phyloP scores from a whole-genome alignment of 345 rosid genomes.

The Trapa bicornis region DNA sequence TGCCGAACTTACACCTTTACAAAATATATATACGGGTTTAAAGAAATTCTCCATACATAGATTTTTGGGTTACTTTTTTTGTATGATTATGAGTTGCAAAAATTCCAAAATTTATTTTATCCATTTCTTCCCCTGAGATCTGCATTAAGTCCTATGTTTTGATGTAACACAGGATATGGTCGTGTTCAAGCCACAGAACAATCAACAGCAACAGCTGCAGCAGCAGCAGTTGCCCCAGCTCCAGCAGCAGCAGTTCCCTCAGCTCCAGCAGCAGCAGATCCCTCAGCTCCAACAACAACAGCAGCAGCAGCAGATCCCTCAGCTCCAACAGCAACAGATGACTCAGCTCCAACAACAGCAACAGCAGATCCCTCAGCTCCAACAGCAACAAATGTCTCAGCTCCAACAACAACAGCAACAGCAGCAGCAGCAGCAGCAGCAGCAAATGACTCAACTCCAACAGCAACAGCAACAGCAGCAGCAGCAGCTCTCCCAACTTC shows the following conservation, averaged over 20 bases:
- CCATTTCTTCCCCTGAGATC: not conserved
- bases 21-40: not conserved
- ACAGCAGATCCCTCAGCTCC: slow-evolving; percentile 16
- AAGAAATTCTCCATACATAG: not conserved
- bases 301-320: no score
- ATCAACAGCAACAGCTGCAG: slow-evolving; percentile 42
- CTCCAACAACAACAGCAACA: slow-evolving; percentile 21
- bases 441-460: slow-evolving; percentile 10
- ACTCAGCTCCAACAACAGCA: no score
- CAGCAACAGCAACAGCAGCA: slow-evolving; percentile 22
- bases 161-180: slow-evolving; percentile 65
- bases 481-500: slow-evolving; percentile 16
- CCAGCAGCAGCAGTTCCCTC: no score
- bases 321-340: no score
- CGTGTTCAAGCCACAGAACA: slow-evolving; percentile 82
- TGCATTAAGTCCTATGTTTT: not conserved
- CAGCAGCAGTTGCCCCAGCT: slow-evolving; percentile 11
- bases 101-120: no score
- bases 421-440: slow-evolving; percentile 30
- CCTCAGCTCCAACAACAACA: no score
- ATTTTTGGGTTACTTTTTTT: no score
- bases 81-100: no score
- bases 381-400: slow-evolving; percentile 9
- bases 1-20: not conserved
- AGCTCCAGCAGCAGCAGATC: no score